Conservation (phyloP, 2,329 filamentous ascomycete species). For the Cadophora sp. region DNA sequence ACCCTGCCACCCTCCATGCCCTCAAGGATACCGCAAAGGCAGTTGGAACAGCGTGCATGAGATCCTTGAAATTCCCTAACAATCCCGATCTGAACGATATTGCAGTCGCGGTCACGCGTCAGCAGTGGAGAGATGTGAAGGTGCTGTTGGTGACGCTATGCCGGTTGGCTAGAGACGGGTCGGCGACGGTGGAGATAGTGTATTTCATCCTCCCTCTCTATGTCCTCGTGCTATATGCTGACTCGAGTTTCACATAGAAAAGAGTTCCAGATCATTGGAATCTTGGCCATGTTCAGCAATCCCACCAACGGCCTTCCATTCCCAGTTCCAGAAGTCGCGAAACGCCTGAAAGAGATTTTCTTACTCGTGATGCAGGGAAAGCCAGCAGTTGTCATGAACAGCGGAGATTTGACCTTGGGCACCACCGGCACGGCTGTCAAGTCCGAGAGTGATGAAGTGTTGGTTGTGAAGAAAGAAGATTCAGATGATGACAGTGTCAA, state of each 20-base stretch:
- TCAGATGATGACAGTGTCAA: not conserved
- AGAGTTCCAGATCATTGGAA: not conserved
- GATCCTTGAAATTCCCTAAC: not conserved
- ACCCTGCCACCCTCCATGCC: not conserved
- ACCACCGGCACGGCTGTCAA: not conserved
- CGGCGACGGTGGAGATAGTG: not conserved
- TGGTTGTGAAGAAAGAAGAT: not conserved
- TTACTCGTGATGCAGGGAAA: not conserved
- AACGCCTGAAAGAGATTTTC: not conserved
- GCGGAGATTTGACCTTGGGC: not conserved
- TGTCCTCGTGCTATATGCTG: not conserved
- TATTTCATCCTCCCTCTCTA: not conserved
- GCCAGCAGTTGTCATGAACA: not conserved
- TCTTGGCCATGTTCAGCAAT: not conserved
- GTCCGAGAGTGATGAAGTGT: not conserved
- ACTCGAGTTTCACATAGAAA: not conserved
- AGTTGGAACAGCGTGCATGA: not conserved
- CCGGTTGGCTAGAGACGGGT: not conserved
- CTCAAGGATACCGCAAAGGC: not conserved
- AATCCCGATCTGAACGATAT: not conserved
- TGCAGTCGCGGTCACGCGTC: not conserved
- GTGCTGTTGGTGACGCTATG: not conserved
- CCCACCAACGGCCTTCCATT: not conserved
- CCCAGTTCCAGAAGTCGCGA: not conserved
- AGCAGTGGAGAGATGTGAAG: not conserved